Percentiles rank a stretch among this genome's conserved stretches.
These are phyloP conservation scores for Mallotus nudiflorus DNA, from an alignment of 345 rosid species.

Conservation along the genomic window DNA sequence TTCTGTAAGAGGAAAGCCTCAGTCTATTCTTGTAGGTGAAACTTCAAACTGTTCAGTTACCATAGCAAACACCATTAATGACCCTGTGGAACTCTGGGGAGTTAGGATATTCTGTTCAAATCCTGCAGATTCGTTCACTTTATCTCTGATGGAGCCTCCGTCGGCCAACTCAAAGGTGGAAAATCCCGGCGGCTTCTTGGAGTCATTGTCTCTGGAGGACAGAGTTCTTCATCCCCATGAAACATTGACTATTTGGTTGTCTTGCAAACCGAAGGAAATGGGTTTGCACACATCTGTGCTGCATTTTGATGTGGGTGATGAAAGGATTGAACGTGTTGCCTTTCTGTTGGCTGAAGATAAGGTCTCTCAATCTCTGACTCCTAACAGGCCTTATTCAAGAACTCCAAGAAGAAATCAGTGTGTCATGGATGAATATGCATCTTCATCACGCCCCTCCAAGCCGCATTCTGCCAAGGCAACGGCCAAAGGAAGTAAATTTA, in stretches of 20 bases:
- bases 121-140: conserved; percentile 60
- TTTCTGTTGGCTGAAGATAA: conserved; percentile 78
- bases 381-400: conserved; percentile 53
- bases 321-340: conserved; percentile 56
- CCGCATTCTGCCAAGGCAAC: conserved; percentile 39
- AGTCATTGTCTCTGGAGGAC: conserved; percentile 57
- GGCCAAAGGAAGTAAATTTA: conserved; percentile 26
- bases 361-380: conserved; percentile 54
- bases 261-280: conserved; percentile 64
- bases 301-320: conserved; percentile 53
- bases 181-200: conserved; percentile 39
- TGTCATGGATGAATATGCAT: conserved; percentile 36
- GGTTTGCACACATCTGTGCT: conserved; percentile 70
- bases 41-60: conserved; percentile 50
- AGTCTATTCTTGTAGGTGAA: conserved; percentile 52
- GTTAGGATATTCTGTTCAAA: conserved; percentile 59
- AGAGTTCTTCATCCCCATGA: conserved; percentile 67
- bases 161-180: conserved; percentile 29
- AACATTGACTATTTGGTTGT: conserved; percentile 60
- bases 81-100: conserved; percentile 65
- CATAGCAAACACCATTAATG: conserved; percentile 51
- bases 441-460: conserved; percentile 44
- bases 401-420: conserved; percentile 48
- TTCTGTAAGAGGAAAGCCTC: conserved; percentile 59
- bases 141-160: conserved; percentile 71